Evolutionary conservation across 805 yeast species (phyloP).

Genomic region (Candida loeiensis): DNA sequence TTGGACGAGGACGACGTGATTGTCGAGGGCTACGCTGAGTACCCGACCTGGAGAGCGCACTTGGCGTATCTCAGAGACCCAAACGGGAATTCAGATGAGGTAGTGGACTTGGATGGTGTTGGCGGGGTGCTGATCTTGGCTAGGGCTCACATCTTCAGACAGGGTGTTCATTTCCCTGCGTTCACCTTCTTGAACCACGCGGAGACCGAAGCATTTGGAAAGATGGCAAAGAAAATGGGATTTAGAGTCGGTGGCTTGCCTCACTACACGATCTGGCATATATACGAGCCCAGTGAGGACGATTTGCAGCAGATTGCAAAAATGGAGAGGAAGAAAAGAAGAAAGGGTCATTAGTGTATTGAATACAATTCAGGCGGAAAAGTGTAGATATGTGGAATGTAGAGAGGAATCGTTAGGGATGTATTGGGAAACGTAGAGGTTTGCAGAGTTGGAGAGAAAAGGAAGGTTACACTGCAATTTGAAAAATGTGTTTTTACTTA

Average conservation of each 20-base stretch:
- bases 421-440: no score
- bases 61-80: slow-evolving; percentile 67
- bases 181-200: slow-evolving; percentile 82
- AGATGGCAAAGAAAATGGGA: slow-evolving; percentile 75
- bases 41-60: slow-evolving; percentile 83
- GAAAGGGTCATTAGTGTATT: slow-evolving; percentile 19
- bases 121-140: slow-evolving; percentile 85
- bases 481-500: no score
- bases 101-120: slow-evolving; percentile 76
- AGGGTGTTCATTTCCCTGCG: slow-evolving; percentile 82
- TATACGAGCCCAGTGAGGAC: slow-evolving; percentile 85
- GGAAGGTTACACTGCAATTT: no score
- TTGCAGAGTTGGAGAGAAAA: no score
- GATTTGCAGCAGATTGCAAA: slow-evolving; percentile 68
- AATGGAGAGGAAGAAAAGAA: slow-evolving; percentile 64
- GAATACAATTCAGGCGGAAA: no score
- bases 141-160: slow-evolving; percentile 68
- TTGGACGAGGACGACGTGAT: slow-evolving; percentile 79
- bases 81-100: slow-evolving; percentile 57
- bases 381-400: no score
- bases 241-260: slow-evolving; percentile 84
- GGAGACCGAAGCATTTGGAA: slow-evolving; percentile 85
- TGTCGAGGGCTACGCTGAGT: slow-evolving; percentile 85
- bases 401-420: no score
- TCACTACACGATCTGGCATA: slow-evolving; percentile 93